Conservation (phyloP, 148 eudicot species). For the Camellia granthamiana region DNA sequence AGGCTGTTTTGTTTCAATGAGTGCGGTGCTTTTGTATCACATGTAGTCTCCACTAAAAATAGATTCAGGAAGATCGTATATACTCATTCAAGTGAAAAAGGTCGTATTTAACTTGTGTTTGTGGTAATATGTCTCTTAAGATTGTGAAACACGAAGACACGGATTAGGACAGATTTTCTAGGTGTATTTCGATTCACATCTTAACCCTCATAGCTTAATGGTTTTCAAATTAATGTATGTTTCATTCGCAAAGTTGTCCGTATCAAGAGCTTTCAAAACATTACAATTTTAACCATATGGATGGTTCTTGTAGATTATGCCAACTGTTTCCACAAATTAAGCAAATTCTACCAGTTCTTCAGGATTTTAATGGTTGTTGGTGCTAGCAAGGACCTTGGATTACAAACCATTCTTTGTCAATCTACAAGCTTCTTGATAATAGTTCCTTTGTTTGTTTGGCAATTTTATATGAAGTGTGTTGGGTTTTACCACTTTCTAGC, state of each 20-base stretch:
- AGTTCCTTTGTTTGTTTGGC: neutral
- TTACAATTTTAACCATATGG: neutral
- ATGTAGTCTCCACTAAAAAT: neutral
- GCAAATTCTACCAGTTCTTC: neutral
- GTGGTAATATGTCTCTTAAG: neutral
- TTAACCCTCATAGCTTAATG: neutral
- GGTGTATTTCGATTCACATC: neutral
- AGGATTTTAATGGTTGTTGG: neutral
- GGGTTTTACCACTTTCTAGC: neutral
- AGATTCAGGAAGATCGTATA: neutral
- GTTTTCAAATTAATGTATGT: neutral
- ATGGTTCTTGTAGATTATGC: slow-evolving; percentile 5
- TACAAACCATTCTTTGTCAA: neutral
- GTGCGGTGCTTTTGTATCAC: neutral
- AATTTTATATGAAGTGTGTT: neutral
- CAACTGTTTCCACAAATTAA: neutral
- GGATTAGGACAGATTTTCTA: neutral
- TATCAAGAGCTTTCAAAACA: neutral
- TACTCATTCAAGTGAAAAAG: neutral
- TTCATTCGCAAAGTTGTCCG: neutral
- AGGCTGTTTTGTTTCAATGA: neutral
- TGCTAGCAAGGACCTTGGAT: neutral
- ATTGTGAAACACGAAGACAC: neutral
- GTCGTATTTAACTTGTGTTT: neutral
- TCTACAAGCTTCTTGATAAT: too few species aligned